Conservation (phyloP, 768 basidiomycete species). For the Fistulinella prunicolor region DNA sequence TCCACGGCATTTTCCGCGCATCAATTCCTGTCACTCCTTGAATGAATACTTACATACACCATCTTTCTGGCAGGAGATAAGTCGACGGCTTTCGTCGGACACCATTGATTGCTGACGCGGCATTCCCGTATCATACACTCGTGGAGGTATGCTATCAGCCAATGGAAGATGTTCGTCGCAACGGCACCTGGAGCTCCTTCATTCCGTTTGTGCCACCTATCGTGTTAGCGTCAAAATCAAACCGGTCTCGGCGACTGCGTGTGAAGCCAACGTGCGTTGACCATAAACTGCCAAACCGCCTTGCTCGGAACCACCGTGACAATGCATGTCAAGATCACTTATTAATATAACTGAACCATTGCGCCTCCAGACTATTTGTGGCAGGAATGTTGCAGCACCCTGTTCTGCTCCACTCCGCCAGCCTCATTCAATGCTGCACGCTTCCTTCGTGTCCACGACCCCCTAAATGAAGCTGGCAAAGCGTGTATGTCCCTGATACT, state of each 20-base stretch:
- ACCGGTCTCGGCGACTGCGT: background rate
- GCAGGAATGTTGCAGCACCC: conserved; percentile 9
- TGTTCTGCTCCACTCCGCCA: conserved; percentile 1
- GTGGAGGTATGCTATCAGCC: background rate
- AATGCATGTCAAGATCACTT: background rate
- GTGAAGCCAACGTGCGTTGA: conserved; percentile 14
- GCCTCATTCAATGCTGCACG: background rate
- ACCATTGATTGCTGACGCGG: background rate
- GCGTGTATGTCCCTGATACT: too few relatives aligned
- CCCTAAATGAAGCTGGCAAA: conserved; percentile 2
- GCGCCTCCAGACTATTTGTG: conserved; percentile 7
- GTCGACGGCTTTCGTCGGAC: background rate
- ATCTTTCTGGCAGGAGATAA: background rate
- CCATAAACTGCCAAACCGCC: conserved; percentile 14
- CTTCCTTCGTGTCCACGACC: conserved; percentile 13
- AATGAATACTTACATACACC: too few relatives aligned
- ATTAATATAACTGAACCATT: conserved; percentile 10
- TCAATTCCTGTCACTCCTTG: too few relatives aligned
- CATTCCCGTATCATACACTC: too few relatives aligned
- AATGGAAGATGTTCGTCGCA: background rate
- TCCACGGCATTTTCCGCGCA: conserved; percentile 16
- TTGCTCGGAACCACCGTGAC: background rate
- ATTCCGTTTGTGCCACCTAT: background rate
- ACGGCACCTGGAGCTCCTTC: too few relatives aligned
- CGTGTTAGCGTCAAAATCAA: background rate